A percentile compares a stretch with the other conserved stretches of the same genome.
Evolutionary conservation across 164 flowering plant species (phyloP).

Genomic region (Santalum album): DNA sequence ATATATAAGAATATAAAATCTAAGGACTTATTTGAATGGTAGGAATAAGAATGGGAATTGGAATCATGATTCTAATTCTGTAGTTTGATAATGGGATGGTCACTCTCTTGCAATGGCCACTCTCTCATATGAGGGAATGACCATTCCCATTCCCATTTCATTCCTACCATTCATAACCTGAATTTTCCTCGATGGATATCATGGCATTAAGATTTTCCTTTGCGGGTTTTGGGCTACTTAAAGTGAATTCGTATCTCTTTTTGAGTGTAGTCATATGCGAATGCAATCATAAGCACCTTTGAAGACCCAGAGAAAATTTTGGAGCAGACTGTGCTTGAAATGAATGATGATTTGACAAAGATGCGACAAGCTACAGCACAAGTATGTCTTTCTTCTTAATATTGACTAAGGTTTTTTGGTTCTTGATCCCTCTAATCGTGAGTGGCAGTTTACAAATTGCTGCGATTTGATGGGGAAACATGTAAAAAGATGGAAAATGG

Average conservation of each 20-base stretch:
- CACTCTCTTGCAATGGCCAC: no score
- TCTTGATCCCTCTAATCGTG: background rate
- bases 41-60: no score
- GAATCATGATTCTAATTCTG: no score
- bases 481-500: background rate
- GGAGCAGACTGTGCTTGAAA: conserved; percentile 2
- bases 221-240: background rate
- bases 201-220: background rate
- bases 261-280: conserved; percentile 1
- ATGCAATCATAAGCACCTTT: conserved; percentile 3
- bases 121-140: no score
- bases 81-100: no score
- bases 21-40: no score
- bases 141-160: no score
- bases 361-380: conserved; percentile 5
- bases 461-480: background rate
- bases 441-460: background rate
- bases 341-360: conserved; percentile 7
- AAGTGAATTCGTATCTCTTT: background rate
- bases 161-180: background rate
- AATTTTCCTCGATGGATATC: background rate
- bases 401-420: background rate
- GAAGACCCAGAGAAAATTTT: conserved; percentile 5
- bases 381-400: background rate
- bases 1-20: background rate